These are phyloP conservation scores for Malassezia yamatoensis DNA, from an alignment of 1,284 basidiomycete species.

Conservation along the genomic window DNA sequence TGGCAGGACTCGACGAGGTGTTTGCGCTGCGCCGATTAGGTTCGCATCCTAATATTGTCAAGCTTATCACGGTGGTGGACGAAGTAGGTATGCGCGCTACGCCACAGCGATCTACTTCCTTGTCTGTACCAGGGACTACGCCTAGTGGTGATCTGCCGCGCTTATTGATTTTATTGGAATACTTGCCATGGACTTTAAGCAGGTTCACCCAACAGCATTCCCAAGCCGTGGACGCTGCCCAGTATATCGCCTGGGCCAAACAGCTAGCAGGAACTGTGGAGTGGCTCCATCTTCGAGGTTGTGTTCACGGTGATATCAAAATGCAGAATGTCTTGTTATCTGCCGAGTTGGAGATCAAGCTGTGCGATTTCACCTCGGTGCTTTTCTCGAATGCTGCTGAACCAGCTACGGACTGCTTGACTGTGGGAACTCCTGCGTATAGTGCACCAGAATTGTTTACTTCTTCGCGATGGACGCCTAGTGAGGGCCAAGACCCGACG, in stretches of 20 bases:
- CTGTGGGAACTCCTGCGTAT: slow-evolving; percentile 44
- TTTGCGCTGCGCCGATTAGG: slow-evolving; percentile 42
- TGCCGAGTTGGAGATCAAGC: slow-evolving; percentile 30
- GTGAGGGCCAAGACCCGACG: slow-evolving; percentile 32
- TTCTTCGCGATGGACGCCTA: slow-evolving; percentile 26
- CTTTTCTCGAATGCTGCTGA: slow-evolving; percentile 34
- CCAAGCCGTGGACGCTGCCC: slow-evolving; percentile 24
- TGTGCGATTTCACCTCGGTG: slow-evolving; percentile 46
- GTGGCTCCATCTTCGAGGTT: slow-evolving; percentile 37
- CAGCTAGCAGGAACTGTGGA: slow-evolving; percentile 30
- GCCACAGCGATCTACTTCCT: background rate
- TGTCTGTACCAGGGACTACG: slow-evolving; percentile 5
- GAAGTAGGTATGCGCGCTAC: slow-evolving; percentile 28
- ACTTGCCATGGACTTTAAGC: slow-evolving; percentile 33
- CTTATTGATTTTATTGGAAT: slow-evolving; percentile 41
- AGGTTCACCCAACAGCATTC: slow-evolving; percentile 23
- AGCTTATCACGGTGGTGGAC: slow-evolving; percentile 37
- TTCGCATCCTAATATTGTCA: slow-evolving; percentile 36
- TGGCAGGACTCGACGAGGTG: slow-evolving; percentile 42
- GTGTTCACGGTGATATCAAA: slow-evolving; percentile 44
- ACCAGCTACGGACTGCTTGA: slow-evolving; percentile 32
- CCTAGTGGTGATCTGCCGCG: slow-evolving; percentile 24
- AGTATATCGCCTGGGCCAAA: slow-evolving; percentile 36
- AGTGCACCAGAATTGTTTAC: slow-evolving; percentile 42
- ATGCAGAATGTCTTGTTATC: slow-evolving; percentile 43